Conservation (phyloP, 2,329 filamentous ascomycete genomes). For the Lachnellula cervina region DNA sequence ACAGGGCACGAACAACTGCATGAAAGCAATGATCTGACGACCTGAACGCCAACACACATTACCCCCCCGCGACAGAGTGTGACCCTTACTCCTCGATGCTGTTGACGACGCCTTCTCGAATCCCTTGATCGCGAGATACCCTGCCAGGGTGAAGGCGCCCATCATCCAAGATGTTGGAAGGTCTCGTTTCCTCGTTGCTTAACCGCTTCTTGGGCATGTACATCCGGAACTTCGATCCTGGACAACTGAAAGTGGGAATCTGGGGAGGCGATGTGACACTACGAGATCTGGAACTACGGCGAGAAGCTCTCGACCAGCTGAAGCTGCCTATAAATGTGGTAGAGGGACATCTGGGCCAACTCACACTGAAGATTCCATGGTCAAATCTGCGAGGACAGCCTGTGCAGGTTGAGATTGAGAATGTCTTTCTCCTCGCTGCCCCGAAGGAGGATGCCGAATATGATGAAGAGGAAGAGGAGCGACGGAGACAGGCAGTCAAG, state of each 20-base stretch:
- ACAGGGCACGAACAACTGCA: neutral
- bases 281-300: conserved; percentile 82
- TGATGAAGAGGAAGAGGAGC: conserved; percentile 86
- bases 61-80: neutral
- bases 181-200: conserved; percentile 90
- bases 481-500: conserved; percentile 83
- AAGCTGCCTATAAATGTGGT: conserved; percentile 95
- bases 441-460: conserved; percentile 95
- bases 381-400: conserved; percentile 93
- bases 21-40: conserved; percentile 2
- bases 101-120: conserved; percentile 16
- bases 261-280: conserved; percentile 99
- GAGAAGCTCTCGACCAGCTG: conserved; percentile 94
- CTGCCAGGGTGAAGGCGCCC: conserved; percentile 69
- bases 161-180: conserved; percentile 80
- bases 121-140: conserved; percentile 34
- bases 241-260: conserved; percentile 96
- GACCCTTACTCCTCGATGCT: conserved; percentile 4
- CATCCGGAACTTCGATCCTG: conserved; percentile 98
- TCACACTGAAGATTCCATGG: conserved; percentile 94
- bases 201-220: conserved; percentile 99
- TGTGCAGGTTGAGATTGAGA: conserved; percentile 90
- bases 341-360: conserved; percentile 85
- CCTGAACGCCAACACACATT: conserved; percentile 8
- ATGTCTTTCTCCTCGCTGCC: conserved; percentile 92